A percentile compares a stretch with the other conserved stretches of the same genome.
phyloP scores from a whole-genome alignment of 2,329 filamentous ascomycete genomes.

The Aspergillus luchuensis region DNA sequence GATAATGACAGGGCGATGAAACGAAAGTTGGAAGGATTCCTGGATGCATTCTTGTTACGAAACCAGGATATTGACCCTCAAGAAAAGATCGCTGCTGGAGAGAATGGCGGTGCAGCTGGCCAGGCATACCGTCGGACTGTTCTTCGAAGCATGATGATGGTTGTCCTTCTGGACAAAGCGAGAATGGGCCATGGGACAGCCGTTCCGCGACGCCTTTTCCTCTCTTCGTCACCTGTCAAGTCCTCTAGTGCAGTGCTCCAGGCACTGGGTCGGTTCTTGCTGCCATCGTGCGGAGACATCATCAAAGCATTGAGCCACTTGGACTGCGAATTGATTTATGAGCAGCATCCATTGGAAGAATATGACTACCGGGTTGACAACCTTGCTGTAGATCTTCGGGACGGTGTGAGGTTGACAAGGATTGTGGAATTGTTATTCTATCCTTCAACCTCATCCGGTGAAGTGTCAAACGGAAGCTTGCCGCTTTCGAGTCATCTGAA shows the following conservation, averaged over 20 bases:
- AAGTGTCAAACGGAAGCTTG: conserved; percentile 39
- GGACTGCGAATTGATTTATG: conserved; percentile 56
- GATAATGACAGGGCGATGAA: conserved; percentile 34
- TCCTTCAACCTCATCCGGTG: conserved; percentile 34
- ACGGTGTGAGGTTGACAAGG: conserved; percentile 62
- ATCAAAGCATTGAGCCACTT: conserved; percentile 57
- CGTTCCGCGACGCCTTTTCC: conserved; percentile 52
- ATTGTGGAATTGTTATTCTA: conserved; percentile 62
- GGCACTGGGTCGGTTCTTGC: conserved; percentile 54
- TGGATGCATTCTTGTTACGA: conserved; percentile 60
- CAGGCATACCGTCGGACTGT: conserved; percentile 59
- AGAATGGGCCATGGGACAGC: conserved; percentile 42
- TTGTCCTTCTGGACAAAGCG: conserved; percentile 60
- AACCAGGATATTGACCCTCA: conserved; percentile 55
- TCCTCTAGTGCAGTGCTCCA: conserved; percentile 58
- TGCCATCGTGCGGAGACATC: conserved; percentile 62
- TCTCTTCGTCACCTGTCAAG: conserved; percentile 55
- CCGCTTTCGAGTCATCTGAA: conserved; percentile 61
- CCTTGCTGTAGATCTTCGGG: conserved; percentile 63
- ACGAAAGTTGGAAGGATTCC: conserved; percentile 53
- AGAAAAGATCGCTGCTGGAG: conserved; percentile 23
- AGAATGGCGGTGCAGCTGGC: conserved; percentile 46
- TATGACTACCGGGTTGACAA: conserved; percentile 61
- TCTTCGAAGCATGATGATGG: conserved; percentile 61
- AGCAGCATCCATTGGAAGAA: conserved; percentile 61